Percentiles rank a stretch among this genome's conserved stretches.
These are phyloP conservation scores for Silene conica DNA, from an alignment of 148 eudicot species.

Conservation along the genomic window DNA sequence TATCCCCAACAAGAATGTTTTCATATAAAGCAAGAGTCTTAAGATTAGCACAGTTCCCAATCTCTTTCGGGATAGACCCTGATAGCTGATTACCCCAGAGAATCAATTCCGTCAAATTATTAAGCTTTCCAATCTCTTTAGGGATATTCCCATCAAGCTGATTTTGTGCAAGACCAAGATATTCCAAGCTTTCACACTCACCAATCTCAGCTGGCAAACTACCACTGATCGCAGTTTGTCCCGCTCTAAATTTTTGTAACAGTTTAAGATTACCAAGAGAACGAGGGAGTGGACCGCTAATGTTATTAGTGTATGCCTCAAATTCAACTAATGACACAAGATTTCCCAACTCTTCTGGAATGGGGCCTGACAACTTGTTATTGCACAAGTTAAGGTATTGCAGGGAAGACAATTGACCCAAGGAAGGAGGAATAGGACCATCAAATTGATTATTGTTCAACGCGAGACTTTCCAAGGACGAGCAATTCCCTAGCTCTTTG, in stretches of 20 bases:
- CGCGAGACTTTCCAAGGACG: slow-evolving; percentile 40
- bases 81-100: slow-evolving; percentile 71
- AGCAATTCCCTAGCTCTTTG: slow-evolving; percentile 58
- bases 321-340: slow-evolving; percentile 59
- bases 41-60: slow-evolving; percentile 74
- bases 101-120: slow-evolving; percentile 56
- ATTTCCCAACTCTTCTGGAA: slow-evolving; percentile 77
- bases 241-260: slow-evolving; percentile 66
- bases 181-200: slow-evolving; percentile 47
- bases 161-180: slow-evolving; percentile 90
- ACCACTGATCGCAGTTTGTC: slow-evolving; percentile 71
- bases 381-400: slow-evolving; percentile 73
- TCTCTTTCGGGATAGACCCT: slow-evolving; percentile 69
- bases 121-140: slow-evolving; percentile 67
- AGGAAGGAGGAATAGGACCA: slow-evolving; percentile 67
- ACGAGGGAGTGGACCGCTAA: slow-evolving; percentile 61
- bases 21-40: slow-evolving; percentile 73
- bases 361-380: slow-evolving; percentile 63
- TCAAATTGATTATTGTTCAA: slow-evolving; percentile 59
- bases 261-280: slow-evolving; percentile 65
- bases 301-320: slow-evolving; percentile 64
- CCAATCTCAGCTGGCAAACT: slow-evolving; percentile 78
- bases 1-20: slow-evolving; percentile 71
- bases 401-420: slow-evolving; percentile 53
- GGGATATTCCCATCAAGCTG: slow-evolving; percentile 61